Evolutionary conservation across 2,329 filamentous ascomycete genomes (phyloP).

Genomic region (Phaeosphaeriaceae sp.): DNA sequence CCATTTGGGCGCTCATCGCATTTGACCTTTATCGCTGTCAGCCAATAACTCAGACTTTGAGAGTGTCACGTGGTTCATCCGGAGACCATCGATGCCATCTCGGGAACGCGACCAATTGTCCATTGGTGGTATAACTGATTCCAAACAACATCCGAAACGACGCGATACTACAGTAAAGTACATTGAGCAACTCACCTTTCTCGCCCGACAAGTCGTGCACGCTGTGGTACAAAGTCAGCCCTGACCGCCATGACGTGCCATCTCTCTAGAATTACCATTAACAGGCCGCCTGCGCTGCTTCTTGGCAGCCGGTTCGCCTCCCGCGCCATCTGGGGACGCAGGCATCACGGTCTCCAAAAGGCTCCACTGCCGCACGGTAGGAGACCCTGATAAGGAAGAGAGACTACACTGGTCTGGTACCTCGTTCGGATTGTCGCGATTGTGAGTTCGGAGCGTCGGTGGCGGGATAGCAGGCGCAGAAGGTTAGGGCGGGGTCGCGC

Average conservation of each 20-base stretch:
- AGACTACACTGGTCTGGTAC: neutral
- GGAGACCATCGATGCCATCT: neutral
- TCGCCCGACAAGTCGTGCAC: slow-evolving; percentile 26
- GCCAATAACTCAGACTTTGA: neutral
- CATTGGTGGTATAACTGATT: neutral
- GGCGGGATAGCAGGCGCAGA: neutral
- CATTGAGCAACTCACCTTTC: slow-evolving; percentile 16
- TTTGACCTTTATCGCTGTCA: slow-evolving; percentile 33
- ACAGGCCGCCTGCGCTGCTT: slow-evolving; percentile 11
- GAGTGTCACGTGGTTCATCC: neutral
- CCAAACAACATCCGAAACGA: neutral
- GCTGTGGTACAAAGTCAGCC: slow-evolving; percentile 17
- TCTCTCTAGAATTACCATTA: slow-evolving; percentile 12
- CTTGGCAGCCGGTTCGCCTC: slow-evolving; percentile 8
- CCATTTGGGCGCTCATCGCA: slow-evolving; percentile 42
- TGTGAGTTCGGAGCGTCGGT: slow-evolving; percentile 1
- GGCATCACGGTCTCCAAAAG: slow-evolving; percentile 1
- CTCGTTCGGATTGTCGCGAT: slow-evolving; percentile 8
- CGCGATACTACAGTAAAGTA: neutral
- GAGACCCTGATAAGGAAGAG: neutral
- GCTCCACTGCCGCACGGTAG: neutral
- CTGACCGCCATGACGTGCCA: slow-evolving; percentile 1
- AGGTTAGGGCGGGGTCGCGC: slow-evolving; percentile 1
- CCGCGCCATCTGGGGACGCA: slow-evolving; percentile 5
- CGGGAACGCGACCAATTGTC: neutral